These are phyloP conservation scores for Plasmodium yoelii DNA, from an alignment of 169 alveolate genomes.

Conservation along the genomic window DNA sequence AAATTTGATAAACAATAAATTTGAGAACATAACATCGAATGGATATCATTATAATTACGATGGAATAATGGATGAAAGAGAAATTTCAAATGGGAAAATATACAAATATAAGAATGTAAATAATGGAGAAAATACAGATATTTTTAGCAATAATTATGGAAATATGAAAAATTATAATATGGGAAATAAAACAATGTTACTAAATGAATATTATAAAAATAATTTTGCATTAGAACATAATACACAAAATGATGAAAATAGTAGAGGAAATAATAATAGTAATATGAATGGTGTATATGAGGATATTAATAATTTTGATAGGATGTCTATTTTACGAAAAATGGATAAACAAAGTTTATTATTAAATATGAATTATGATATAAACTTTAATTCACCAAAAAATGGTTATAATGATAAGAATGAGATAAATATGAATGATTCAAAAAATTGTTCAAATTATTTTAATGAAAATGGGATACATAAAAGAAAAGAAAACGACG, in stretches of 20 bases:
- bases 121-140: conserved; percentile 9
- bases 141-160: conserved; percentile 2
- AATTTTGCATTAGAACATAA: conserved; percentile 6
- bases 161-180: neutral
- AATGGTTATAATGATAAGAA: conserved; percentile 1
- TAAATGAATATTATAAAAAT: conserved; percentile 17
- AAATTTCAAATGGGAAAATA: neutral
- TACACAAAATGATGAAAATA: conserved; percentile 6
- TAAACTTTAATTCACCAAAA: neutral
- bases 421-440: conserved; percentile 14
- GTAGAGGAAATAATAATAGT: neutral
- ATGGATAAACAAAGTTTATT: conserved; percentile 10
- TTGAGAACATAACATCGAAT: conserved; percentile 10
- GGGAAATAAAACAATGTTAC: neutral
- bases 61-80: neutral
- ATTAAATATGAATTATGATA: neutral
- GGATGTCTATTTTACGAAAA: conserved; percentile 2
- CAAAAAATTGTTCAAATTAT: conserved; percentile 14
- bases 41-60: conserved; percentile 1
- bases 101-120: conserved; percentile 24
- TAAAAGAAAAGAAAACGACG: conserved; percentile 22
- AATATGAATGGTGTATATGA: neutral
- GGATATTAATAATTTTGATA: neutral
- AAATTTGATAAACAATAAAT: neutral
- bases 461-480: conserved; percentile 5